Evolutionary conservation across 108 stramenopile species (phyloP), one percentile per base, ranked within the genome.

Genomic region (Discostella stelligeroides): DNA sequence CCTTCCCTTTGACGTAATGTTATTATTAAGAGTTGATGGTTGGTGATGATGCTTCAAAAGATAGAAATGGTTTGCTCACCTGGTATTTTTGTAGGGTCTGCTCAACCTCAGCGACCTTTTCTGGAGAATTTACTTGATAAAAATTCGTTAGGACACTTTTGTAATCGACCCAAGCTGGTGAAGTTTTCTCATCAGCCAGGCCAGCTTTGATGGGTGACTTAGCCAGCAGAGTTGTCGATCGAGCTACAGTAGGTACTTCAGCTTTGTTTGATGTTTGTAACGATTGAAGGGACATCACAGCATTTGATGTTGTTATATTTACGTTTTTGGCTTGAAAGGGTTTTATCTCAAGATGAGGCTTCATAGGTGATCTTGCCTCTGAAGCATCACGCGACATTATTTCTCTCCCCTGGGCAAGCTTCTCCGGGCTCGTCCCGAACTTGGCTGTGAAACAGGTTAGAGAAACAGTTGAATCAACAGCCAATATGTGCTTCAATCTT

Each of bases 341-440:
- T 24, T 42, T 53, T 51, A 47, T 66, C 3, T 30, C 40, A 8
- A 18, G 20, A 1, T 21, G 45, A 2, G 68, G 58, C 17, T 42
- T 64, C 17, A 63, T 21, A 49, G 30, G 28, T 1, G 60, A 18
- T 34, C 41, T 63, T 12, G 75, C 40, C 42, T 78, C 75, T 18
- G 58, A 38, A 7, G 49, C 61, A 43, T 80, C 82, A 25, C 72
- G 75, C 34, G 57, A 63, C 18, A 71, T 70, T 3, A 84, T 70
- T 23, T 75, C 84, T 25, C 76, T 28, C n/a, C 76, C 63, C 29
- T 75, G 43, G 15, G 85, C 70, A 20, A 92, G 55, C 63, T 82
- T 84, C 29, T 92, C 91, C 1, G 91, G 91, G 5, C 86, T 87
- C 11, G 86, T 89, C 55, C 91, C 91, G 70, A 88, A 85, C 40